Conservation (phyloP, 2,329 filamentous ascomycete species). For the Pezizomycotina sp. region DNA sequence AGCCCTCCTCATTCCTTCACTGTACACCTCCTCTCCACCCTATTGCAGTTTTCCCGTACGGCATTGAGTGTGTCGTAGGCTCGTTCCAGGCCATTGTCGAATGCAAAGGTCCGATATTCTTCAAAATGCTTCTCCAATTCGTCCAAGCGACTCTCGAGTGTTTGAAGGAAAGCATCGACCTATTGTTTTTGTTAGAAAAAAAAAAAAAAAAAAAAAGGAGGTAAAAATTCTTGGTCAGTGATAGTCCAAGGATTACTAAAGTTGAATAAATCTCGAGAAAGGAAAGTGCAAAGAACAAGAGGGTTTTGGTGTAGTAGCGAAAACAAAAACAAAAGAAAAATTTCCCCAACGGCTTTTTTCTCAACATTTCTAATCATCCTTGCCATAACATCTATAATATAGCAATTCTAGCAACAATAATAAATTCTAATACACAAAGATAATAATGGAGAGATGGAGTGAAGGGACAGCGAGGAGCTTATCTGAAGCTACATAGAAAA, state of each 20-base stretch:
- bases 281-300: not conserved
- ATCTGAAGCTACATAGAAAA: too few relatives aligned
- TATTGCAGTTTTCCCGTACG: conserved; percentile 72
- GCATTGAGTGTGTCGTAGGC: conserved; percentile 75
- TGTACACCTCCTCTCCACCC: conserved; percentile 77
- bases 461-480: too few relatives aligned
- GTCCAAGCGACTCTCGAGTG: conserved; percentile 73
- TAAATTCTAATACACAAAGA: too few relatives aligned
- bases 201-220: conserved; percentile 7
- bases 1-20: conserved; percentile 65
- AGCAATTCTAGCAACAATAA: too few relatives aligned
- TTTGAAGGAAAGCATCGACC: conserved; percentile 67
- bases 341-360: too few relatives aligned
- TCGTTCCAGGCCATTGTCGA: conserved; percentile 68
- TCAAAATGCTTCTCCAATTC: conserved; percentile 46
- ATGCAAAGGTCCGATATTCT: conserved; percentile 63
- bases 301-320: not conserved
- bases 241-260: not conserved
- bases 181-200: too few relatives aligned
- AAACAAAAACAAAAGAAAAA: conserved; percentile 1
- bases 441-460: too few relatives aligned
- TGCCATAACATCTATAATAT: too few relatives aligned
- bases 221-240: conserved; percentile 5
- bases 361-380: too few relatives aligned
- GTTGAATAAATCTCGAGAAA: not conserved